Evolutionary conservation across 1,139 yeast species (phyloP), one percentile per base, ranked within the genome.

Genomic region (Ogataea hybrid): DNA sequence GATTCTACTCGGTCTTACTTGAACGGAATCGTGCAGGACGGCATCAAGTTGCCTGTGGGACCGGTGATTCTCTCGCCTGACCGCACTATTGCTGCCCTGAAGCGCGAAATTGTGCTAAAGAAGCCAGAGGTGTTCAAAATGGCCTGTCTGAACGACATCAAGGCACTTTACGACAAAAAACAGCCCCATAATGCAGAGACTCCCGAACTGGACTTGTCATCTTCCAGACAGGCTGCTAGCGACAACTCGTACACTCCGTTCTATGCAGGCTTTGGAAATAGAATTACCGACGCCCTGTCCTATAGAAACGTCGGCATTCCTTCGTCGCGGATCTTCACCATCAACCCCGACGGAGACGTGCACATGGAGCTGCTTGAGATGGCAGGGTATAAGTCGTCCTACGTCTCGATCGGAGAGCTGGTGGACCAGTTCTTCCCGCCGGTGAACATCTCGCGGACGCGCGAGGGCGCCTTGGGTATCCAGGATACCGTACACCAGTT

Each of bases 341-440:
- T 94, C 53, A 92, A 94, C 57, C 92, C 97, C 0, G 88, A 87
- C 50, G 97, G 97, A 2, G 98, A 94, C 54, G 98, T 94, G 25
- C 96, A 88, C 68, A 84, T 94, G 95, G 98, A 94, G 64, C 73
- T 94, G 52, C 71, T 94, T 43, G 97, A 94, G 61, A 71, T 94
- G 57, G 95, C 97, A 0, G 98, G 98, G 5, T 86, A 86, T 61
- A 85, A 79, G 59, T 83, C 95, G 40, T 81, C 95, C 0, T 94
- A 94, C 61, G 79, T 94, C 42, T 83, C 81, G 52, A 92, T 94
- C 61, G 89, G 95, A 31, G 97, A 92, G 62, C 71, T 94, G 47
- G 97, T 94, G 10, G 99, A 94, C 64, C 97, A 92, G 62, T 90
- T 90, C 62, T 94, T 94, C 73, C 99, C 99, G 11, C 96, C 97